Conservation (phyloP, 2,329 filamentous ascomycete genomes). For the Myriosclerotinia duriaeana region DNA sequence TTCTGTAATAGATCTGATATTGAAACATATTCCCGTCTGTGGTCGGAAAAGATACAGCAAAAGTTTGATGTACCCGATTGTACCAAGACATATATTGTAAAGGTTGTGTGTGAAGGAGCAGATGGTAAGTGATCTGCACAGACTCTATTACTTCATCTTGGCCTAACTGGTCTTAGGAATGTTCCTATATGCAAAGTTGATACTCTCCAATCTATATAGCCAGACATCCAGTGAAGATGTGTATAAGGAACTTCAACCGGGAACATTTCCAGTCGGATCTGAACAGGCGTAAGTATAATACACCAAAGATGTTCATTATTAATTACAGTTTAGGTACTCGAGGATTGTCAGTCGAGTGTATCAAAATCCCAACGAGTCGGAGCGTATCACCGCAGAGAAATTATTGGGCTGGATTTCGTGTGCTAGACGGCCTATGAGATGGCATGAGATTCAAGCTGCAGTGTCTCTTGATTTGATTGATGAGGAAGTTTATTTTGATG, state of each 20-base stretch:
- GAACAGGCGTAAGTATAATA: constrained; percentile 28
- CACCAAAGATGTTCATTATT: neutral
- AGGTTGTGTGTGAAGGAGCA: constrained; percentile 30
- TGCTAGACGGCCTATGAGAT: constrained; percentile 44
- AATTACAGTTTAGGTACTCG: constrained; percentile 14
- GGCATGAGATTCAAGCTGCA: constrained; percentile 46
- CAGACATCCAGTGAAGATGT: constrained; percentile 23
- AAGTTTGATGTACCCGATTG: constrained; percentile 31
- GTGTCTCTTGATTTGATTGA: constrained; percentile 41
- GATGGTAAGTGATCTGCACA: constrained; percentile 19
- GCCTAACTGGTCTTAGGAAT: constrained; percentile 30
- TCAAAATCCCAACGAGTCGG: constrained; percentile 14
- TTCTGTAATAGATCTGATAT: constrained; percentile 41
- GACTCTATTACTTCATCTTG: constrained; percentile 9
- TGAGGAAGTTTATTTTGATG: constrained; percentile 38
- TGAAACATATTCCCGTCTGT: constrained; percentile 33
- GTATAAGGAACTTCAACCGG: constrained; percentile 24
- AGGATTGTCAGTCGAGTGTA: constrained; percentile 23
- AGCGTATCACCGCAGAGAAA: constrained; percentile 25
- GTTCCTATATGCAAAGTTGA: constrained; percentile 40
- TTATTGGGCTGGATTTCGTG: constrained; percentile 45
- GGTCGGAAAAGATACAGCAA: constrained; percentile 31
- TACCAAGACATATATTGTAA: constrained; percentile 28
- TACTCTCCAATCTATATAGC: constrained; percentile 34
- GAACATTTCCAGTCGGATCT: constrained; percentile 26